These are phyloP conservation scores for Clavispora santaluciae DNA, from an alignment of 805 yeast species.

Conservation along the genomic window DNA sequence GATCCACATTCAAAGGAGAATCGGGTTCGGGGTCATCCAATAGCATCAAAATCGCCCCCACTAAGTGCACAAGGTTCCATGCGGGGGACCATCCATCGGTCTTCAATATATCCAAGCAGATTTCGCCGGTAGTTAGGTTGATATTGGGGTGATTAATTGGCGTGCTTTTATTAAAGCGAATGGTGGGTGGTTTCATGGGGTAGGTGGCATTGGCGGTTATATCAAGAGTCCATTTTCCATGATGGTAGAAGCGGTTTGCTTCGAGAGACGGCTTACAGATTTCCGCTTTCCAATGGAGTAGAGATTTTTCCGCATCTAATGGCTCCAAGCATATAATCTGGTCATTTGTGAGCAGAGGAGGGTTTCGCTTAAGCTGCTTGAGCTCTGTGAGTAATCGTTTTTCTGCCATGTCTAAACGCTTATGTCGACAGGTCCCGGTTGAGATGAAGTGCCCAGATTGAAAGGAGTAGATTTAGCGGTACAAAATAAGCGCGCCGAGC, in stretches of 20 bases:
- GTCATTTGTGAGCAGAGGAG: slow-evolving; percentile 24
- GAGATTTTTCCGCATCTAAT: slow-evolving; percentile 13
- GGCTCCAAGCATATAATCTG: slow-evolving; percentile 45
- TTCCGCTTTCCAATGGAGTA: slow-evolving; percentile 12
- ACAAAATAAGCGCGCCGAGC: too few species aligned
- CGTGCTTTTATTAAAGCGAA: slow-evolving; percentile 41
- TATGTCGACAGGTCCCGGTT: too few species aligned
- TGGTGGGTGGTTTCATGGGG: slow-evolving; percentile 56
- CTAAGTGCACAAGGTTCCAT: slow-evolving; percentile 54
- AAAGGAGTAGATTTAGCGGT: too few species aligned
- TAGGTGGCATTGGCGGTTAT: slow-evolving; percentile 45
- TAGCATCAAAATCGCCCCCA: slow-evolving; percentile 54
- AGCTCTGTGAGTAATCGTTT: slow-evolving; percentile 37
- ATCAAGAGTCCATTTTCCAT: slow-evolving; percentile 47
- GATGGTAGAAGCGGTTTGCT: slow-evolving; percentile 46
- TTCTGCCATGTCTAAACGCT: slow-evolving; percentile 36
- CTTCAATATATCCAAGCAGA: slow-evolving; percentile 63
- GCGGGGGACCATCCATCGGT: slow-evolving; percentile 66
- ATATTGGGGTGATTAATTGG: slow-evolving; percentile 41
- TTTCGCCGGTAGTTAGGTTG: slow-evolving; percentile 51
- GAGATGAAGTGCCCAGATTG: too few species aligned
- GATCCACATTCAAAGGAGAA: slow-evolving; percentile 66
- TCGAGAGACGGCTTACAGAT: slow-evolving; percentile 22
- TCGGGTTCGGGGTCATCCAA: slow-evolving; percentile 65
- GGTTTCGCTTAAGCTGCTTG: slow-evolving; percentile 27